phyloP scores from a whole-genome alignment of 2,329 filamentous ascomycete species.

The Fusarium sp. region DNA sequence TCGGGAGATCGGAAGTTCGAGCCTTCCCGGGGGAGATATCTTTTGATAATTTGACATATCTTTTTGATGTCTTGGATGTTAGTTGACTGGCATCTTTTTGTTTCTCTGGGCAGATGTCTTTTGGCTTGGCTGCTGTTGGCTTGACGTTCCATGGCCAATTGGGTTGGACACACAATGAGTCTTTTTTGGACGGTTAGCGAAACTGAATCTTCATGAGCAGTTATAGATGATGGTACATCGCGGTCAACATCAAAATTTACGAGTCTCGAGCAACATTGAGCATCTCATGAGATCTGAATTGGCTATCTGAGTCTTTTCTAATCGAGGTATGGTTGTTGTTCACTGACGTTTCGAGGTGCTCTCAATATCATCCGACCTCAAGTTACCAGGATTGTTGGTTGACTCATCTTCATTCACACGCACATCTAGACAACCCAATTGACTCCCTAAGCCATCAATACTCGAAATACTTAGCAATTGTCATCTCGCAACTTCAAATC shows the following conservation, averaged over 20 bases:
- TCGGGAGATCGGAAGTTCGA: conserved; percentile 51
- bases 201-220: not conserved
- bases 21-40: conserved; percentile 48
- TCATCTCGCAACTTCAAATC: not conserved
- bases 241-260: too few species aligned
- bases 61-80: not conserved
- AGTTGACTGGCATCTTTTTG: not conserved
- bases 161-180: too few species aligned
- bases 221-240: not conserved
- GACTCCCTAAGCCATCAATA: not conserved
- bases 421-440: not conserved
- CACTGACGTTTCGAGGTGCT: not conserved
- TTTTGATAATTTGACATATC: not conserved
- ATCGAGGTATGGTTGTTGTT: too few species aligned
- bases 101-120: accelerated
- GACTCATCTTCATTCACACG: not conserved
- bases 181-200: too few species aligned
- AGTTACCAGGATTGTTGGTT: not conserved
- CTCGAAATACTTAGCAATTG: not conserved
- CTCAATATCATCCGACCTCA: not conserved
- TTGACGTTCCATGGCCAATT: not conserved
- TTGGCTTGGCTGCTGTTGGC: not conserved
- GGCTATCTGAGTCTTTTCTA: too few species aligned
- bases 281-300: too few species aligned
- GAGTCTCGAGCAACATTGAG: too few species aligned